phyloP scores from a whole-genome alignment of 2,329 filamentous ascomycete species.

The Diaporthe aspalathi region DNA sequence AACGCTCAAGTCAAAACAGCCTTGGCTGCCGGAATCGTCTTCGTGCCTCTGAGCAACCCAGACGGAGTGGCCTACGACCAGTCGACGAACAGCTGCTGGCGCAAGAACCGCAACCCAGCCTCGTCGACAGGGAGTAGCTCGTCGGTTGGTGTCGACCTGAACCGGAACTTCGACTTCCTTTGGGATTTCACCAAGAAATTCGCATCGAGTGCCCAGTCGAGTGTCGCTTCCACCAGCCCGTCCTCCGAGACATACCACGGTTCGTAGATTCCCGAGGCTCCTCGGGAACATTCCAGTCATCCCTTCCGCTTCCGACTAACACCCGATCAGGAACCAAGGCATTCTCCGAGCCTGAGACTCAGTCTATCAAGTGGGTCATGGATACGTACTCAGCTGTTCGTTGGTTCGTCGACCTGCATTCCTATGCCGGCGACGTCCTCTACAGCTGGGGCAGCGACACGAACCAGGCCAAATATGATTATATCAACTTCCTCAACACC shows the following conservation, averaged over 20 bases:
- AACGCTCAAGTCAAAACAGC: slow-evolving; percentile 62
- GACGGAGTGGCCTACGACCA: slow-evolving; percentile 66
- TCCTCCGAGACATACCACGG: slow-evolving; percentile 63
- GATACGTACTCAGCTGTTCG: slow-evolving; percentile 60
- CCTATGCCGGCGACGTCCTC: slow-evolving; percentile 62
- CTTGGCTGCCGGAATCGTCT: slow-evolving; percentile 64
- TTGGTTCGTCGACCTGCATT: slow-evolving; percentile 71
- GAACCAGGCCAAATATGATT: slow-evolving; percentile 56
- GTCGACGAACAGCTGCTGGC: slow-evolving; percentile 61
- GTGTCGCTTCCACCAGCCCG: slow-evolving; percentile 56
- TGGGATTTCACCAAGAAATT: slow-evolving; percentile 64
- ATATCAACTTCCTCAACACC: slow-evolving; percentile 64
- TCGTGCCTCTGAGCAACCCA: slow-evolving; percentile 64
- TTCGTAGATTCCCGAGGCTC: neutral
- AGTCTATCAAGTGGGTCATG: slow-evolving; percentile 64
- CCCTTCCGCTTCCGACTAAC: neutral
- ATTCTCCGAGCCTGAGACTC: slow-evolving; percentile 67
- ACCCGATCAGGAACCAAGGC: slow-evolving; percentile 48
- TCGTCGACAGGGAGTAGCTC: slow-evolving; percentile 48
- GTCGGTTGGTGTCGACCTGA: slow-evolving; percentile 62
- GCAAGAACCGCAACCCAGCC: slow-evolving; percentile 65
- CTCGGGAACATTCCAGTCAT: neutral
- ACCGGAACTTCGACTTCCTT: slow-evolving; percentile 68
- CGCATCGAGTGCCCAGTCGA: slow-evolving; percentile 50
- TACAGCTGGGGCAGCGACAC: slow-evolving; percentile 70